Conservation (phyloP, 1,284 basidiomycete genomes). For the Pseudozyma thailandica region DNA sequence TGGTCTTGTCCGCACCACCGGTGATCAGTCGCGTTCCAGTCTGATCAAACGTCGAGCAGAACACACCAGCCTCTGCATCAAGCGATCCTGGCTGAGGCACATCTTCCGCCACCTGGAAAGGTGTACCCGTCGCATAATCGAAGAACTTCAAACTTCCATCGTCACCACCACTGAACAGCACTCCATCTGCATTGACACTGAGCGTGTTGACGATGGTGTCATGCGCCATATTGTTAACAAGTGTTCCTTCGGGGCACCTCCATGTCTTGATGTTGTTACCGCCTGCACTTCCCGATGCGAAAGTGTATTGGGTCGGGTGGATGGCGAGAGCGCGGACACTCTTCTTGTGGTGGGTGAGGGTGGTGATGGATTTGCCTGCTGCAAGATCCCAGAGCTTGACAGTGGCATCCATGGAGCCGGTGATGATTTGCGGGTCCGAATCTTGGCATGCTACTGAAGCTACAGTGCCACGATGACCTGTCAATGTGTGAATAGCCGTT, state of each 20-base stretch:
- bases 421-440: constrained; percentile 95
- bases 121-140: constrained; percentile 90
- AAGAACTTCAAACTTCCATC: constrained; percentile 59
- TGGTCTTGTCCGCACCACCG: constrained; percentile 93
- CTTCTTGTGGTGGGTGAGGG: constrained; percentile 98
- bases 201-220: constrained; percentile 97
- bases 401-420: constrained; percentile 97
- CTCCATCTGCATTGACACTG: constrained; percentile 91
- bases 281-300: constrained; percentile 91
- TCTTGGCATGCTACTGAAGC: constrained; percentile 95
- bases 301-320: constrained; percentile 88
- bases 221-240: constrained; percentile 95
- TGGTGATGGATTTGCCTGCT: constrained; percentile 93
- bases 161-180: constrained; percentile 85
- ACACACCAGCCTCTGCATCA: constrained; percentile 88
- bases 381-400: constrained; percentile 98
- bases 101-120: constrained; percentile 94
- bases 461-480: constrained; percentile 92
- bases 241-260: constrained; percentile 95
- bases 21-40: constrained; percentile 92
- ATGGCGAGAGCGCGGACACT: constrained; percentile 89
- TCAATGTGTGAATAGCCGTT: constrained; percentile 89
- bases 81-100: constrained; percentile 95
- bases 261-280: constrained; percentile 99
- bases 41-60: constrained; percentile 95